Evolutionary conservation across 202 grass and related monocot genomes (phyloP).

Genomic region (Eragrostis tef): DNA sequence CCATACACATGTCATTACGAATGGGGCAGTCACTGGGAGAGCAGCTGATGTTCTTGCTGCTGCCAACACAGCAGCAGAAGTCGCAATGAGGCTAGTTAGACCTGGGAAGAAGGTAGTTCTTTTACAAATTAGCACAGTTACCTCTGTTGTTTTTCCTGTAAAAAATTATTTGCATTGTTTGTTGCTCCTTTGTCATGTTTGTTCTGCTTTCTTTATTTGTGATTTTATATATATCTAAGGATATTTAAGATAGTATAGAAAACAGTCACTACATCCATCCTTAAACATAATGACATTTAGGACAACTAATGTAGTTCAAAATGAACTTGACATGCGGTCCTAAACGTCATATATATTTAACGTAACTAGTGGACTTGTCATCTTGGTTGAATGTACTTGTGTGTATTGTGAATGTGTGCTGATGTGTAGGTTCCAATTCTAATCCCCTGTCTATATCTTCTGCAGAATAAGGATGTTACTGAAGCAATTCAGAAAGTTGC

Average conservation of each 20-base stretch:
- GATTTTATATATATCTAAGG: not conserved
- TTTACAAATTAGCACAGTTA: not conserved
- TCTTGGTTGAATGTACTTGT: not conserved
- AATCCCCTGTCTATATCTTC: not conserved
- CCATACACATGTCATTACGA: slow-evolving; percentile 80
- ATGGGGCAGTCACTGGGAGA: slow-evolving; percentile 75
- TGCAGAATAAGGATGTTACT: slow-evolving; percentile 97
- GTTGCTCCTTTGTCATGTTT: not conserved
- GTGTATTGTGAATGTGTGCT: not conserved
- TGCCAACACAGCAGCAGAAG: slow-evolving; percentile 90
- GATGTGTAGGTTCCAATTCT: not conserved
- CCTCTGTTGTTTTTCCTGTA: not conserved
- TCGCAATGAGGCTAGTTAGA: slow-evolving; percentile 88
- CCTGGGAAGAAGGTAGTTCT: slow-evolving; percentile 83
- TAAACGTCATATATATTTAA: too few relatives aligned
- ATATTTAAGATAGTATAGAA: too few relatives aligned
- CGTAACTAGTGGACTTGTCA: not conserved
- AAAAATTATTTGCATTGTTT: not conserved
- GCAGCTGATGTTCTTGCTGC: slow-evolving; percentile 92
- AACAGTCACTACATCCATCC: too few relatives aligned
- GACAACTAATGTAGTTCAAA: too few relatives aligned
- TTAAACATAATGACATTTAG: too few relatives aligned
- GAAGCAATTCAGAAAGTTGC: slow-evolving; percentile 98
- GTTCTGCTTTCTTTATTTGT: not conserved
- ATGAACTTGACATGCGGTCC: too few relatives aligned